Base-by-base conservation (phyloP, 2,329 filamentous ascomycete species). In the Xylaria sp. region DNA sequence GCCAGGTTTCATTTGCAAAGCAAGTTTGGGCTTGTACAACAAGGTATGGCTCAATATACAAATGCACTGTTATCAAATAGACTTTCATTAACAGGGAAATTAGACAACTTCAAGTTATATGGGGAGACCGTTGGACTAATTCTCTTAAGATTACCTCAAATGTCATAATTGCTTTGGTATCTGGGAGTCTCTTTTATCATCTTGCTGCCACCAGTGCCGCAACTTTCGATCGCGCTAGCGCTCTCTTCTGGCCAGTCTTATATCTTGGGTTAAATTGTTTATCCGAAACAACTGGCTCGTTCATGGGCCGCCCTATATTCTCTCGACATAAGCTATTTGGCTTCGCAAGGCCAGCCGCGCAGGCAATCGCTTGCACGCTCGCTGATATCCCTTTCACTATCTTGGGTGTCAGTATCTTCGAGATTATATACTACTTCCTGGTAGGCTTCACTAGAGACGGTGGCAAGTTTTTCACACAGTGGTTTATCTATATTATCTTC, bases 281-380 rank as follows among this genome's bases (percentile, higher is more conserved):
- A 55, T 85, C 86, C 5, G 88, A 91, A 73, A 82, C 89, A 48
- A 88, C 89, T 0, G 79, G 88, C 1, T 85, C 88, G 0, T 92
- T 92, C 71, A 79, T 84, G 57, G 86, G 85, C 25, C 86, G 90
- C 53, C 90, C 89, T 0, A 91, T 93, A 65, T 78, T 93, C 47
- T 80, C 91, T 62, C 92, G 92, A 77, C 90, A 92, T 78, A 91
- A 91, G 75, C 77, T 91, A 92, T 71, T 87, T 86, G 3, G 57
- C 29, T 60, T 60, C 18, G 57, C 57, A 2, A 18, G 57, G 4
- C 88, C 88, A 1, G 82, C 87, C 0, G 88, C 88, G 21, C 88
- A 85, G 69, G 87, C 87, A 8, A 62, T 79, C 6, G 78, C 77
- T 1, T 76, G 78, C 55, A 78, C 74, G 2, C 53, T 75, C 3